phyloP scores from a whole-genome alignment of 176 grass and related monocot genomes.

The Aegilops longissima region DNA sequence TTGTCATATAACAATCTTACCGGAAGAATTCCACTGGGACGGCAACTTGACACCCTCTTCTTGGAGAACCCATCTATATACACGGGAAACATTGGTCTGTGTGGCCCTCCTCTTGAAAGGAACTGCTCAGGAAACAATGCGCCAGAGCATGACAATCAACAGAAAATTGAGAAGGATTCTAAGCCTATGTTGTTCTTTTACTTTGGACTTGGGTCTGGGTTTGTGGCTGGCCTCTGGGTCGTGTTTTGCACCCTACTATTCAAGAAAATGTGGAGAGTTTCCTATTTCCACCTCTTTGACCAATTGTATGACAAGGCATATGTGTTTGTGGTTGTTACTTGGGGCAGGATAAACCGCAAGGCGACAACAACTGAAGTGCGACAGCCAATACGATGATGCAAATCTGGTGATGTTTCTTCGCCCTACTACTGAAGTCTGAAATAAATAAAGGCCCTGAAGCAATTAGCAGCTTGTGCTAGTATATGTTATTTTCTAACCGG shows the following conservation, averaged over 20 bases:
- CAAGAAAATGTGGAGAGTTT: constrained; percentile 22
- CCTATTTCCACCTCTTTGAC: constrained; percentile 14
- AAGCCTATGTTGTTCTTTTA: neutral
- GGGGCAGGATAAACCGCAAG: neutral
- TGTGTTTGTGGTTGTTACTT: neutral
- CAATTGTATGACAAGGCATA: neutral
- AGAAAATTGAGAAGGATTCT: neutral
- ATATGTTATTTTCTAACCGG: neutral
- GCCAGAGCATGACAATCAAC: no score
- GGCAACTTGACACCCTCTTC: constrained; percentile 46
- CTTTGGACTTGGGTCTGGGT: constrained; percentile 26
- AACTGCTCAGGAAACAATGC: neutral
- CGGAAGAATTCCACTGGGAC: constrained; percentile 26
- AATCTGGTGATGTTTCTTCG: neutral
- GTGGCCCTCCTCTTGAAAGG: constrained; percentile 26
- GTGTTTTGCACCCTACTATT: constrained; percentile 19
- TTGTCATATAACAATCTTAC: constrained; percentile 43
- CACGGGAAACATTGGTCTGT: constrained; percentile 8
- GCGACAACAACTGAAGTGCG: neutral
- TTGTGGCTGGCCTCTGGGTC: constrained; percentile 14
- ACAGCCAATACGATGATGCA: neutral
- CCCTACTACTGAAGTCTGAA: neutral
- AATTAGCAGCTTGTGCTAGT: neutral
- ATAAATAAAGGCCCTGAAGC: neutral
- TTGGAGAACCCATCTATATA: constrained; percentile 16